A percentile compares a stretch with the other conserved stretches of the same genome.
phyloP scores from a whole-genome alignment of 768 basidiomycete genomes.

The Phanerodontia chrysosporium region DNA sequence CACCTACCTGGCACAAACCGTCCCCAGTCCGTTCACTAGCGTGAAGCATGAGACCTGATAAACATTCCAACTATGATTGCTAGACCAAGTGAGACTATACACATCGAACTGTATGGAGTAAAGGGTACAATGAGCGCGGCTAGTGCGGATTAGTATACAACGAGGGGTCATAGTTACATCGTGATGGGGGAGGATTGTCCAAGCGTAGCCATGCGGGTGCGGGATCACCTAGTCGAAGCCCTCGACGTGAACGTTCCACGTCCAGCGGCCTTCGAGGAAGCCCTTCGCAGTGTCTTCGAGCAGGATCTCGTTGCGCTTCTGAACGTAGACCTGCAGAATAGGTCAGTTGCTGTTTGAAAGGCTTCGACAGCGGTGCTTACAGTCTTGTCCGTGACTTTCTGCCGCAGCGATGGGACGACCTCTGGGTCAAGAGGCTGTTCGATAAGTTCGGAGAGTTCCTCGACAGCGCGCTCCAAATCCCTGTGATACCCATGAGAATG shows the following conservation, averaged over 20 bases:
- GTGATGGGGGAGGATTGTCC: background rate
- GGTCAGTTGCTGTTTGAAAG: too few species aligned
- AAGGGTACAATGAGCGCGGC: conserved; percentile 1
- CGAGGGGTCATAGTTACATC: background rate
- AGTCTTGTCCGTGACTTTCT: conserved; percentile 95
- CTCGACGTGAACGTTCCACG: conserved; percentile 69
- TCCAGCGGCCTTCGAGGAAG: conserved; percentile 82
- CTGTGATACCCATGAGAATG: conserved; percentile 31
- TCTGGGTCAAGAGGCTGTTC: conserved; percentile 90
- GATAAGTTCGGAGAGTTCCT: conserved; percentile 88
- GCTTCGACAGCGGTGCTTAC: too few species aligned
- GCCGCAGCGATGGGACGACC: conserved; percentile 72
- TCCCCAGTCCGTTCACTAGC: too few species aligned
- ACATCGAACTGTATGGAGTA: conserved; percentile 1
- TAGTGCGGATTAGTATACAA: conserved; percentile 3
- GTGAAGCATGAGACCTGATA: too few species aligned
- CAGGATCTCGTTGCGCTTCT: conserved; percentile 93
- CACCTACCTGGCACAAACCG: too few species aligned
- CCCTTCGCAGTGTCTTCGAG: conserved; percentile 92
- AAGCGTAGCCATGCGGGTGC: background rate
- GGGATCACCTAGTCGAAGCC: conserved; percentile 49
- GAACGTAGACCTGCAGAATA: conserved; percentile 90
- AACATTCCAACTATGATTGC: background rate
- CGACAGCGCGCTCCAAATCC: conserved; percentile 92
- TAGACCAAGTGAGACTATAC: background rate